These are phyloP conservation scores for Trametes punicea DNA, from an alignment of 768 basidiomycete species.

Conservation along the genomic window DNA sequence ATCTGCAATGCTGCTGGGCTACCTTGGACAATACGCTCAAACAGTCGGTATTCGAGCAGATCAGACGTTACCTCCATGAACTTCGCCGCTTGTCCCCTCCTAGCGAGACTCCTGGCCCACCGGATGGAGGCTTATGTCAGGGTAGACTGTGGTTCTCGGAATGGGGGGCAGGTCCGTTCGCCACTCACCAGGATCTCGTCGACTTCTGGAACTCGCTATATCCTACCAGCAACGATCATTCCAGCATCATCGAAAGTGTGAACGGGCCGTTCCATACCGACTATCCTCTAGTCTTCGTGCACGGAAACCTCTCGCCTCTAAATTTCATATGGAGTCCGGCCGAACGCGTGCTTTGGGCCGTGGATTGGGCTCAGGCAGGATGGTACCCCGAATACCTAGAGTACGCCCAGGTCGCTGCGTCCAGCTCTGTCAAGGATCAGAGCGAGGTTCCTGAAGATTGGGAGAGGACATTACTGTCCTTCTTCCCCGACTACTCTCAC, in stretches of 20 bases:
- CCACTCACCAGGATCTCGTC: neutral
- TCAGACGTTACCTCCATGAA: neutral
- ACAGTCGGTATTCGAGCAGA: neutral
- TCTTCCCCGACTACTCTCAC: neutral
- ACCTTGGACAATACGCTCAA: neutral
- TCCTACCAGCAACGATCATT: neutral
- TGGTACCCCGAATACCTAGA: neutral
- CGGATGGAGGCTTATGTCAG: neutral
- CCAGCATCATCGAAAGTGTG: too few relatives aligned
- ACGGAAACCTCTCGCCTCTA: neutral
- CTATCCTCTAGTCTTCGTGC: neutral
- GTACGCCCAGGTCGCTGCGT: too few relatives aligned
- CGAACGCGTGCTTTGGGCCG: neutral
- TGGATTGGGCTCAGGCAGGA: neutral
- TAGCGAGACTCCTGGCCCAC: neutral
- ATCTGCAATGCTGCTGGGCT: neutral
- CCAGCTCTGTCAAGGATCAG: neutral
- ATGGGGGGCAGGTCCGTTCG: neutral
- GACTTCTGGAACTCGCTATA: neutral
- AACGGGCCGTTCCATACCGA: neutral
- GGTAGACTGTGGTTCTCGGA: neutral
- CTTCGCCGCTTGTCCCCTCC: neutral
- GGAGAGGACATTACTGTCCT: neutral
- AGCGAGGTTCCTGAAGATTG: neutral
- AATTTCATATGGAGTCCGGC: neutral